Base-by-base conservation (phyloP, 73 alveolate genomes). In the Uronychia binucleata region DNA sequence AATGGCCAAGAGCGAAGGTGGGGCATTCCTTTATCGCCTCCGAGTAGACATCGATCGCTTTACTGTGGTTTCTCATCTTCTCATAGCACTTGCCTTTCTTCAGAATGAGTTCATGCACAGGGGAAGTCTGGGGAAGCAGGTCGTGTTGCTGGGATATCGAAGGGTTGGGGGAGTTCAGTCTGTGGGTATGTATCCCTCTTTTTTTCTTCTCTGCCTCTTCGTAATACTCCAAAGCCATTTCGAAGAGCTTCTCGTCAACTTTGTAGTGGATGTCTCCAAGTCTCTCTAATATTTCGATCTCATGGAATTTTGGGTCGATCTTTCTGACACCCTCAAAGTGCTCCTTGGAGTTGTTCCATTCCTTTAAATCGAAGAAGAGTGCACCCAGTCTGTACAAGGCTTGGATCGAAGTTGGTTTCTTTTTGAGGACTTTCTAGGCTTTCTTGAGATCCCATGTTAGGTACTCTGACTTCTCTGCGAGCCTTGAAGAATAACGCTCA, bases 261-360 rank as follows among this genome's bases (percentile, higher is more conserved):
- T 83, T 82, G 81, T 59, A 82, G n/a, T 28, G 46, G 29, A 82
- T 76, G 77, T 88, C 94, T 83, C 91, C 94, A 11, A 33, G 31
- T 26, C 57, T 60, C 57, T 83, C 91, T 58, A 57, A 46, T 1
- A 81, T 26, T 13, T 82, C 75, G 0, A 84, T 85, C 27, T 86
- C 80, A 75, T 67, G 25, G 30, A 76, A 88, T 27, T 82, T 58
- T 1, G 79, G 78, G 67, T 88, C 94, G 0, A 57, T 25, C 0
- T 34, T 46, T 30, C 80, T 74, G 0, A 78, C 57, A 25, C 57
- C 25, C 33, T 77, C 77, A 0, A 88, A 31, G 32, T 29, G 31
- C 0, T 26, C 58, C 57, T 34, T 31, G 19, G 94, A 88, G 28
- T 88, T 88, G 5, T 30, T 58, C 33, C 80, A 76, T 28, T 83